A percentile compares a stretch with the other conserved stretches of the same genome.
These are phyloP conservation scores for Geotrichum bryndzae DNA, from an alignment of 1,139 yeast genomes.

Conservation along the genomic window DNA sequence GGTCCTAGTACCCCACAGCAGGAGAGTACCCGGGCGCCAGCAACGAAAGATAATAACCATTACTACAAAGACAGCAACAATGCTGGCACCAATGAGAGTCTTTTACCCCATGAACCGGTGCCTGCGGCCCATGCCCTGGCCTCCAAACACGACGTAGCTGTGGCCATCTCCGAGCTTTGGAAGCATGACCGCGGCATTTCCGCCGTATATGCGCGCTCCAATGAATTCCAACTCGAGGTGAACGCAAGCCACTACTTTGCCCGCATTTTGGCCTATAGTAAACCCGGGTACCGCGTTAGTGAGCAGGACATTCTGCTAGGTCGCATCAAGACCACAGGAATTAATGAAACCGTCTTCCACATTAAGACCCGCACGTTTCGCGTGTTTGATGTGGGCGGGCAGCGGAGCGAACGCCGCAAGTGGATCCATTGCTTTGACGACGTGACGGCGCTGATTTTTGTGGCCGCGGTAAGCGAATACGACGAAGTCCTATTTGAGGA, in stretches of 20 bases:
- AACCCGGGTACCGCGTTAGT: slow-evolving; percentile 59
- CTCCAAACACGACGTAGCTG: slow-evolving; percentile 49
- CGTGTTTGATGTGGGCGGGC: slow-evolving; percentile 96
- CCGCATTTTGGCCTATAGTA: slow-evolving; percentile 56
- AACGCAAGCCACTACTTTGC: slow-evolving; percentile 75
- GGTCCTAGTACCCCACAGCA: neutral
- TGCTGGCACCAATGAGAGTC: neutral
- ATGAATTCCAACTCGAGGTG: slow-evolving; percentile 77
- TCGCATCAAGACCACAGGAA: slow-evolving; percentile 91
- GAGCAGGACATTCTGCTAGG: slow-evolving; percentile 85
- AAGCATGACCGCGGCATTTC: slow-evolving; percentile 57
- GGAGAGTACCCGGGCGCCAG: neutral
- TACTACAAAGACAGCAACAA: slow-evolving; percentile 2
- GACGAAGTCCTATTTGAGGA: slow-evolving; percentile 92
- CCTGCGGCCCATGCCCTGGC: neutral
- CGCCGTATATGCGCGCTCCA: slow-evolving; percentile 54
- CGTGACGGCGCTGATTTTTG: slow-evolving; percentile 82
- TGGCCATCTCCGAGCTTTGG: slow-evolving; percentile 67
- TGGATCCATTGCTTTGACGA: slow-evolving; percentile 97
- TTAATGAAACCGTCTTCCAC: slow-evolving; percentile 76
- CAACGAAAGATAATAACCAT: neutral
- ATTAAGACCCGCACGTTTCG: slow-evolving; percentile 58
- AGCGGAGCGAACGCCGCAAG: slow-evolving; percentile 84
- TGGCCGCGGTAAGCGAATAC: slow-evolving; percentile 87
- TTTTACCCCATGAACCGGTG: neutral